Percentiles rank a stretch among this genome's conserved stretches.
phyloP scores from a whole-genome alignment of 495 filamentous ascomycete species.

The Aspergillus ostianus region DNA sequence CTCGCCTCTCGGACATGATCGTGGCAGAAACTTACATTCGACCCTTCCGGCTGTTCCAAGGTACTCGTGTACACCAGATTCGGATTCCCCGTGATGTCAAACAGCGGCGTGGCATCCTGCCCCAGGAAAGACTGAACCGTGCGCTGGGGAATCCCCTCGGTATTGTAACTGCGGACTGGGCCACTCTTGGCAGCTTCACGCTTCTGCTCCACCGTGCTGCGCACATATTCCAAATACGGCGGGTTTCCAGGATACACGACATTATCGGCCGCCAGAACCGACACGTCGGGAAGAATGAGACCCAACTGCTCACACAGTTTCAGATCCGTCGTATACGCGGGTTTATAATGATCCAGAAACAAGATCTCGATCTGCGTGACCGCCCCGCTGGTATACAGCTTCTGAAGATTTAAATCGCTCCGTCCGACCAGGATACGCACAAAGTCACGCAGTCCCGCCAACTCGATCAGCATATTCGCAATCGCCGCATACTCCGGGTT shows the following conservation, averaged over 20 bases:
- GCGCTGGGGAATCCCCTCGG: slow-evolving; percentile 28
- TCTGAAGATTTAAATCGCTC: slow-evolving; percentile 57
- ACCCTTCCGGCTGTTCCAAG: slow-evolving; percentile 57
- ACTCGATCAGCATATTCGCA: slow-evolving; percentile 57
- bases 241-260: slow-evolving; percentile 73
- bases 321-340: slow-evolving; percentile 65
- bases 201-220: slow-evolving; percentile 36
- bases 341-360: slow-evolving; percentile 77
- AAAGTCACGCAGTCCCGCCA: slow-evolving; percentile 64
- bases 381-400: slow-evolving; percentile 49
- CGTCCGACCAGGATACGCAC: slow-evolving; percentile 67
- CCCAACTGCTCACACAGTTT: slow-evolving; percentile 69
- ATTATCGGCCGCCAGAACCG: slow-evolving; percentile 71
- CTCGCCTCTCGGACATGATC: background rate
- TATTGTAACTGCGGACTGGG: slow-evolving; percentile 26
- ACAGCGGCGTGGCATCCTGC: slow-evolving; percentile 39
- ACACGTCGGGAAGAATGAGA: slow-evolving; percentile 54
- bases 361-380: slow-evolving; percentile 62
- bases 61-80: slow-evolving; percentile 66
- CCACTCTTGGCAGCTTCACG: slow-evolving; percentile 34
- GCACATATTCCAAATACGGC: slow-evolving; percentile 57
- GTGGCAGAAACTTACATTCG: slow-evolving; percentile 23
- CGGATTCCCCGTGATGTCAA: slow-evolving; percentile 60
- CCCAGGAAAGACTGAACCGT: slow-evolving; percentile 31
- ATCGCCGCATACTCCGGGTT: slow-evolving; percentile 67